Conservation (phyloP, 1,284 basidiomycete species). For the Heliocybe sulcata region DNA sequence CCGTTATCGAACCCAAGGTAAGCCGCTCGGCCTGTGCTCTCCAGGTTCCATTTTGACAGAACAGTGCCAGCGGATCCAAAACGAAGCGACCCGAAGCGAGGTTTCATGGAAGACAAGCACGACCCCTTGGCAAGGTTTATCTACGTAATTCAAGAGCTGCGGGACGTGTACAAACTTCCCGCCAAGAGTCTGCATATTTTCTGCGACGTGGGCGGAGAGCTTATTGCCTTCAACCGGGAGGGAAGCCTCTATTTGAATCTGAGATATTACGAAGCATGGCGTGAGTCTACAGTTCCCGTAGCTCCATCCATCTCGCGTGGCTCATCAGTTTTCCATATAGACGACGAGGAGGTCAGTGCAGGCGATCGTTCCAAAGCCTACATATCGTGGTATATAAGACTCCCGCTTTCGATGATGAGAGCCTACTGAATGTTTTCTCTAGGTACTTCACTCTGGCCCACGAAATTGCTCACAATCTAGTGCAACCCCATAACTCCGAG, state of each 20-base stretch:
- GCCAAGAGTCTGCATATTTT: slow-evolving; percentile 80
- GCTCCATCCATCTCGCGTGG: slow-evolving; percentile 4
- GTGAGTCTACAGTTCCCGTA: slow-evolving; percentile 38
- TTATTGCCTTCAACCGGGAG: slow-evolving; percentile 92
- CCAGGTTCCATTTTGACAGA: not conserved
- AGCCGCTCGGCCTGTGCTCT: not conserved
- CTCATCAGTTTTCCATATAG: slow-evolving; percentile 29
- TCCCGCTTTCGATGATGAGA: not conserved
- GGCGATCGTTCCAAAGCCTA: slow-evolving; percentile 64
- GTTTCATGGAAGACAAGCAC: slow-evolving; percentile 43
- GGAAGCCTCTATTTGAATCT: slow-evolving; percentile 90
- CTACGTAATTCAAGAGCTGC: slow-evolving; percentile 48
- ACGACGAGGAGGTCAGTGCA: slow-evolving; percentile 59
- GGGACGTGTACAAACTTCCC: slow-evolving; percentile 56
- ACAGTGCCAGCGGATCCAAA: not conserved
- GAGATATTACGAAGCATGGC: slow-evolving; percentile 85
- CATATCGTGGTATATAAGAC: slow-evolving; percentile 62
- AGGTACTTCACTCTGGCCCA: slow-evolving; percentile 92
- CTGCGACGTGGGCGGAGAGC: slow-evolving; percentile 72
- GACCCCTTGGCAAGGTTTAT: slow-evolving; percentile 64
- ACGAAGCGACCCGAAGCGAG: not conserved
- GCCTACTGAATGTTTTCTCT: slow-evolving; percentile 1
- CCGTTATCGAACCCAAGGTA: not conserved
- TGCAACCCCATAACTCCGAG: slow-evolving; percentile 72
- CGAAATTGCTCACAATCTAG: slow-evolving; percentile 84